phyloP scores from a whole-genome alignment of 2,329 filamentous ascomycete genomes.

The Diplodia sapinea region DNA sequence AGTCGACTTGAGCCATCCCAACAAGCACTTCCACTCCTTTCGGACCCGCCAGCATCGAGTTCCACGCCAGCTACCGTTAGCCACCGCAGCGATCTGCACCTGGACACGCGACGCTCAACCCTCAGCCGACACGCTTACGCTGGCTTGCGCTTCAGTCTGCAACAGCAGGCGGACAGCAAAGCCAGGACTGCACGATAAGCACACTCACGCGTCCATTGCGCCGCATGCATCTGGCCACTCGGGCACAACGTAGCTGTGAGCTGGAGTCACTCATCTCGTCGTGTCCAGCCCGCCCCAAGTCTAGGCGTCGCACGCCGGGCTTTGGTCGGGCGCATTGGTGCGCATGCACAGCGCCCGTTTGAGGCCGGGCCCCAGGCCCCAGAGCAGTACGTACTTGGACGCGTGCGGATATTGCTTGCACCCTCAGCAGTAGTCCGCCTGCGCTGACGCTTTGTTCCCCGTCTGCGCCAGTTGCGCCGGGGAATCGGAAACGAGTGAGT shows the following conservation, averaged over 20 bases:
- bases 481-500: constrained; percentile 16
- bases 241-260: constrained; percentile 8
- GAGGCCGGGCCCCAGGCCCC: constrained; percentile 12
- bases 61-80: not conserved
- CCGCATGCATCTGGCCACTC: constrained; percentile 18
- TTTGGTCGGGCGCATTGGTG: constrained; percentile 12
- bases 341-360: constrained; percentile 19
- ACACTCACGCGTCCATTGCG: constrained; percentile 12
- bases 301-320: not conserved
- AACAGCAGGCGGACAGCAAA: not conserved
- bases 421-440: constrained; percentile 1
- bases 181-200: constrained; percentile 17
- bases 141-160: not conserved
- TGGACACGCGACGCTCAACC: not conserved
- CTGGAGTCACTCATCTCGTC: constrained; percentile 8
- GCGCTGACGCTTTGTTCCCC: constrained; percentile 9
- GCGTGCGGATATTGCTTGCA: constrained; percentile 26
- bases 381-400: constrained; percentile 2
- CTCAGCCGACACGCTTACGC: not conserved
- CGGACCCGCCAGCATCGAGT: not conserved
- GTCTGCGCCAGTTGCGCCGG: constrained; percentile 16
- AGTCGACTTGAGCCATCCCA: not conserved
- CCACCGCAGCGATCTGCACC: not conserved
- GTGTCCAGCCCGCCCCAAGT: not conserved
- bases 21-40: not conserved